A percentile compares a stretch with the other conserved stretches of the same genome.
These are phyloP conservation scores for Puccinia triticina DNA, from an alignment of 1,284 basidiomycete genomes.

Conservation along the genomic window DNA sequence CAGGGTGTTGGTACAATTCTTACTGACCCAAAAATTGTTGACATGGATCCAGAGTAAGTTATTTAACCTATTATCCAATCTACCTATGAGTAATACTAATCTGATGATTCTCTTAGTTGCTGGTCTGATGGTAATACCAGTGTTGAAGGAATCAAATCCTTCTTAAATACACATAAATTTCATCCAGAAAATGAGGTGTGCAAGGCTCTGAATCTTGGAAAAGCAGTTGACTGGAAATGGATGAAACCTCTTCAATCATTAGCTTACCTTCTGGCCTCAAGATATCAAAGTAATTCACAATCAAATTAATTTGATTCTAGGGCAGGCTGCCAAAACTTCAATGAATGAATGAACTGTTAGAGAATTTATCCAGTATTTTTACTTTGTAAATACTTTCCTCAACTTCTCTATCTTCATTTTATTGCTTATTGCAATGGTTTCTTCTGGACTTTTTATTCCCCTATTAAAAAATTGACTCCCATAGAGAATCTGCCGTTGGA, in stretches of 20 bases:
- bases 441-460: no score
- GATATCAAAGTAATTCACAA: no score
- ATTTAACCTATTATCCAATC: background rate
- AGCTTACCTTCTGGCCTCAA: background rate
- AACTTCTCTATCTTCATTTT: no score
- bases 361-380: no score
- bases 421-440: no score
- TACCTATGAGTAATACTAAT: background rate
- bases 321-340: no score
- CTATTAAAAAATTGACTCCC: no score
- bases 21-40: background rate
- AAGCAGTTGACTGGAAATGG: background rate
- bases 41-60: background rate
- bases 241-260: background rate
- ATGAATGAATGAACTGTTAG: no score
- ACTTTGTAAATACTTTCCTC: no score
- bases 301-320: no score
- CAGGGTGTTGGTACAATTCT: background rate
- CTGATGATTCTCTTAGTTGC: background rate
- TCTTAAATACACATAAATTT: background rate
- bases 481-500: no score
- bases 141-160: background rate
- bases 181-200: background rate
- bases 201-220: background rate
- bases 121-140: slow-evolving; percentile 5